A percentile compares a stretch with the other conserved stretches of the same genome.
Evolutionary conservation across 257 asterid species (phyloP).

Genomic region (Perilla frutescens): DNA sequence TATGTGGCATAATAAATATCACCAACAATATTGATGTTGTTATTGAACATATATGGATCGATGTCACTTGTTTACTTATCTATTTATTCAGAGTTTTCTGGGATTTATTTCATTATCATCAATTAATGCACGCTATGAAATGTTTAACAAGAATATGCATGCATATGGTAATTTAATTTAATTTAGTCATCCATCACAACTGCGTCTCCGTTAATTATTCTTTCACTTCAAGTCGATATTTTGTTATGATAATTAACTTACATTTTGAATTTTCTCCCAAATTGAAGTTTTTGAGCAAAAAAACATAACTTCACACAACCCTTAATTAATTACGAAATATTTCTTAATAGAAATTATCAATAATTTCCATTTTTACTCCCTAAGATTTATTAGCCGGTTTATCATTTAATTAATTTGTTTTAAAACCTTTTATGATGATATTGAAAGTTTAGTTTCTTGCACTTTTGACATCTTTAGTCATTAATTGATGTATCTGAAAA

Average conservation of each 20-base stretch:
- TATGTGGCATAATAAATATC: not conserved
- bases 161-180: not conserved
- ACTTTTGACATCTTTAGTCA: not conserved
- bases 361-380: not conserved
- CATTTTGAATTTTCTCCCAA: not conserved
- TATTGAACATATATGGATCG: too few species aligned
- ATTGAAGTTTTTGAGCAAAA: not conserved
- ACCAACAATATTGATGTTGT: not conserved
- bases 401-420: too few species aligned
- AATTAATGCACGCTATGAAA: not conserved
- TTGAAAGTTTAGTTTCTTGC: not conserved
- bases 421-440: too few species aligned
- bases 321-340: not conserved
- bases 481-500: not conserved
- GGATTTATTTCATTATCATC: not conserved
- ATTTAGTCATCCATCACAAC: slow-evolving; percentile 1
- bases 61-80: too few species aligned
- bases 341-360: not conserved
- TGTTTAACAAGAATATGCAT: not conserved
- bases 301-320: not conserved
- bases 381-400: too few species aligned
- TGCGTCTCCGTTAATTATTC: not conserved
- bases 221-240: not conserved
- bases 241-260: not conserved
- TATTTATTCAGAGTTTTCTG: too few species aligned